Conservation (phyloP, 2,329 filamentous ascomycete genomes). For the Aspergillus tubingensis region DNA sequence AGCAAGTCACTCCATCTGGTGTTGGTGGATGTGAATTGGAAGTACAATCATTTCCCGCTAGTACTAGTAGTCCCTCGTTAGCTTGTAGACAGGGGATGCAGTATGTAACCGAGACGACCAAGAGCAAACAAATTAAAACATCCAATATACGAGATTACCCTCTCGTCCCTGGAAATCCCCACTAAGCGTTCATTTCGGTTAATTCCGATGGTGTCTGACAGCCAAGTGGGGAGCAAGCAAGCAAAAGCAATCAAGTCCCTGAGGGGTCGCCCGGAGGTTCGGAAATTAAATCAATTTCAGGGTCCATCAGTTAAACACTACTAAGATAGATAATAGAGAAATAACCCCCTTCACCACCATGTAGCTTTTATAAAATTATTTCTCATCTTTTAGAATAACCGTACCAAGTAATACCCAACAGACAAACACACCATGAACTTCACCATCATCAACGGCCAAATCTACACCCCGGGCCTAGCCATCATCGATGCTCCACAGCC, state of each 20-base stretch:
- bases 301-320: neutral
- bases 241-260: neutral
- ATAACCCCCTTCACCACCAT: no score
- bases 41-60: no score
- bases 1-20: neutral
- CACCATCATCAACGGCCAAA: conserved; percentile 65
- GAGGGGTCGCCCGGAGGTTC: neutral
- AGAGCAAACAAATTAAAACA: neutral
- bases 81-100: no score
- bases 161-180: neutral
- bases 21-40: no score
- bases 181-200: neutral
- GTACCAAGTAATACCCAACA: no score
- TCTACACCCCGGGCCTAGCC: conserved; percentile 69
- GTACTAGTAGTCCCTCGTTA: no score
- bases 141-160: neutral
- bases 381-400: no score
- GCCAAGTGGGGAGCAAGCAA: neutral
- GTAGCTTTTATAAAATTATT: no score
- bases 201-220: neutral
- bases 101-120: neutral
- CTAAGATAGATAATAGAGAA: no score
- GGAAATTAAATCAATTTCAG: neutral
- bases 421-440: conserved; percentile 44
- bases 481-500: conserved; percentile 68